phyloP scores from a whole-genome alignment of 768 basidiomycete genomes.

The Mrakia blollopis region DNA sequence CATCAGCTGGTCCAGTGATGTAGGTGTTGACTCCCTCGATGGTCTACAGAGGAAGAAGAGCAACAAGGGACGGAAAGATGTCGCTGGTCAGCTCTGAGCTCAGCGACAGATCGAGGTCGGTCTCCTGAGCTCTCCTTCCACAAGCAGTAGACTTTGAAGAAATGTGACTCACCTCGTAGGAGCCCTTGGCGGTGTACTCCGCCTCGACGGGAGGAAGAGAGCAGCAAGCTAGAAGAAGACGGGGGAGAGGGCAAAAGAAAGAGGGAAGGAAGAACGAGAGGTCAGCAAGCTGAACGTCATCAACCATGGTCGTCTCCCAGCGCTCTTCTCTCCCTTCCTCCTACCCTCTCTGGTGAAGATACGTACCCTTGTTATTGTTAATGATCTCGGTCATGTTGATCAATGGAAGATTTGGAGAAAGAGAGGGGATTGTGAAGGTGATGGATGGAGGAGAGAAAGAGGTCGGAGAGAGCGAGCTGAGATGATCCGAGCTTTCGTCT shows the following conservation, averaged over 20 bases:
- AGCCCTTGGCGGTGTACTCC: constrained; percentile 29
- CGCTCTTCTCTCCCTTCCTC: not conserved
- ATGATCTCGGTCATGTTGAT: not conserved
- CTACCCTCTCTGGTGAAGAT: too few relatives aligned
- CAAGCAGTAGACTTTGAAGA: not conserved
- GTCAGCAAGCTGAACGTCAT: not conserved
- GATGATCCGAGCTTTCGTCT: too few relatives aligned
- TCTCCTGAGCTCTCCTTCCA: not conserved
- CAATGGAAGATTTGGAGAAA: not conserved
- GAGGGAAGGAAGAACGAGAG: not conserved
- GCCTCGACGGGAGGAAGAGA: constrained; percentile 30
- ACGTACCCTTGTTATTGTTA: constrained; percentile 8
- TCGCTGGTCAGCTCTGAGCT: not conserved
- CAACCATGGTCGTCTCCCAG: not conserved
- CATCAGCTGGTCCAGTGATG: constrained; percentile 35
- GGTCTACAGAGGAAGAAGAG: constrained; percentile 9
- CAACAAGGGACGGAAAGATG: not conserved
- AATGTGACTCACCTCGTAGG: constrained; percentile 17
- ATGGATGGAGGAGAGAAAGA: not conserved
- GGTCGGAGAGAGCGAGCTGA: not conserved
- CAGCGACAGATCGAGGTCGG: too few relatives aligned
- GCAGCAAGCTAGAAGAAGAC: constrained; percentile 23
- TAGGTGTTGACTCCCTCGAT: constrained; percentile 41
- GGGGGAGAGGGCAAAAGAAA: not conserved
- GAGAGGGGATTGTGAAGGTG: not conserved